Percentiles rank a stretch among this genome's conserved stretches.
Conservation (phyloP, 208 protist species). For the Trypanosoma brucei region DNA sequence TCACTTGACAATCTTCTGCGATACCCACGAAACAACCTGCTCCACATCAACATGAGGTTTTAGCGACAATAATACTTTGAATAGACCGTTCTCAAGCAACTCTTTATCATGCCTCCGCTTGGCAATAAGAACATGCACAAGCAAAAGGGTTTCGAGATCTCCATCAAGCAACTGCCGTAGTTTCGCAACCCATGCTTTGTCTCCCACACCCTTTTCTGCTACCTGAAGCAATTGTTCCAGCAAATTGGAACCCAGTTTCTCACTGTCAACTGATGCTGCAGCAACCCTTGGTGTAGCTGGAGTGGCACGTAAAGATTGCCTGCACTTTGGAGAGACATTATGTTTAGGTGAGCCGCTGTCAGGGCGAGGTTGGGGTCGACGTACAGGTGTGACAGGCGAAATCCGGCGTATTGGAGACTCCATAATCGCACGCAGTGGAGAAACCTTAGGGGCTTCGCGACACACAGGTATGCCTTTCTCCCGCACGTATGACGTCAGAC, state of each 20-base stretch:
- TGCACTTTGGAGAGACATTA: constrained; percentile 3
- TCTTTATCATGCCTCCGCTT: constrained; percentile 17
- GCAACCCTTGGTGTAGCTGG: not conserved
- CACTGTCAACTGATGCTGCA: not conserved
- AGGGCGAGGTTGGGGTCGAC: constrained; percentile 1
- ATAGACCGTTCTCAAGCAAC: constrained; percentile 18
- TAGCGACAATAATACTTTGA: constrained; percentile 19
- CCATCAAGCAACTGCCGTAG: constrained; percentile 19
- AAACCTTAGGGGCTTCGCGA: constrained; percentile 3
- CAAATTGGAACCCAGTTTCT: not conserved
- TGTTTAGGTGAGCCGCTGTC: not conserved
- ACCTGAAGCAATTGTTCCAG: constrained; percentile 15
- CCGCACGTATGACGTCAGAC: constrained; percentile 32
- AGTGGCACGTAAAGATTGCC: not conserved
- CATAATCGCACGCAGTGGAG: constrained; percentile 6
- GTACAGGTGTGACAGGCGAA: constrained; percentile 15
- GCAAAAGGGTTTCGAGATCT: constrained; percentile 25
- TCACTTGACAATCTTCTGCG: not conserved
- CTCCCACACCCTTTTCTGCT: constrained; percentile 2
- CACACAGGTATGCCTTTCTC: constrained; percentile 40
- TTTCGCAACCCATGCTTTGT: constrained; percentile 2
- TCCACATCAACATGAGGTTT: constrained; percentile 16
- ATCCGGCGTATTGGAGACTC: constrained; percentile 16
- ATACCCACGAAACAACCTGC: constrained; percentile 10
- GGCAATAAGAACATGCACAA: constrained; percentile 27